Conservation (phyloP, 805 yeast genomes). For the Saccharomycopsis oosterbeekiorum region DNA sequence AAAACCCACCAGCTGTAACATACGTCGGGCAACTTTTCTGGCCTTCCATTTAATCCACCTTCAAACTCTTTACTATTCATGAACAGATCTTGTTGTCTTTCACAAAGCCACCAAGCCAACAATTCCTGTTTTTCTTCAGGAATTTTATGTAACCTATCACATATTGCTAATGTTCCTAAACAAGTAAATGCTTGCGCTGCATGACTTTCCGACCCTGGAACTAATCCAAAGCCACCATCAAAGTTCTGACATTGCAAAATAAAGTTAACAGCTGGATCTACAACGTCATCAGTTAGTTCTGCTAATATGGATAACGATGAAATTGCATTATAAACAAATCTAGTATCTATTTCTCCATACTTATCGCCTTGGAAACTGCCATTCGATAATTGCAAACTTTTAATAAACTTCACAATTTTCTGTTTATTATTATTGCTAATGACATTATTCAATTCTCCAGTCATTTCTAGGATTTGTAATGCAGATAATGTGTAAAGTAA, state of each 20-base stretch:
- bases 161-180: constrained; percentile 68
- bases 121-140: constrained; percentile 32
- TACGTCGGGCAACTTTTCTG: constrained; percentile 93
- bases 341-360: constrained; percentile 87
- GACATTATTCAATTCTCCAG: constrained; percentile 44
- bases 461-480: constrained; percentile 64
- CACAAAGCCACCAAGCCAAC: constrained; percentile 81
- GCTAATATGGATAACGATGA: constrained; percentile 66
- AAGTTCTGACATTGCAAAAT: constrained; percentile 69
- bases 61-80: constrained; percentile 26
- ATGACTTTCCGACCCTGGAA: constrained; percentile 93
- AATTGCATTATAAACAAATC: constrained; percentile 79
- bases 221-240: constrained; percentile 92
- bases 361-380: constrained; percentile 88
- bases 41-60: constrained; percentile 95
- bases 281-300: constrained; percentile 40
- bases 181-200: constrained; percentile 89
- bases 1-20: constrained; percentile 98
- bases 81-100: constrained; percentile 57
- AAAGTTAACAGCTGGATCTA: constrained; percentile 55
- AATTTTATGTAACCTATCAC: constrained; percentile 41
- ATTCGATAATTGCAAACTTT: constrained; percentile 27
- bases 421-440: constrained; percentile 24
- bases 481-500: constrained; percentile 78
- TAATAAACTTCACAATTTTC: constrained; percentile 30